These are phyloP conservation scores for Pisolithus microcarpus DNA, from an alignment of 768 basidiomycete species.

Conservation along the genomic window DNA sequence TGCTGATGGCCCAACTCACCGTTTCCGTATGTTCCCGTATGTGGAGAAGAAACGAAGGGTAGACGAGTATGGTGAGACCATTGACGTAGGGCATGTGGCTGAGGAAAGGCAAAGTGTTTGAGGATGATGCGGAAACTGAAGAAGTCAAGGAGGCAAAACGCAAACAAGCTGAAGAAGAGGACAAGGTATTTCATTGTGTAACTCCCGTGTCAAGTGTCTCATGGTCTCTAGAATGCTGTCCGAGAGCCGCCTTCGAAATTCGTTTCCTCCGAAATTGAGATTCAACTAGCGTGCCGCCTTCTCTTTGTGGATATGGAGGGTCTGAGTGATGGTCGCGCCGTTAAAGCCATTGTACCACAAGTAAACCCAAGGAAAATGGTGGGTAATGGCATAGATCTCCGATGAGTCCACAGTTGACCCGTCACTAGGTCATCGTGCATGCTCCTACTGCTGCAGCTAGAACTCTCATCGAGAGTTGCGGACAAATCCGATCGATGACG, in stretches of 20 bases:
- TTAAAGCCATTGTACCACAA: constrained; percentile 94
- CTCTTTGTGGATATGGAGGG: constrained; percentile 96
- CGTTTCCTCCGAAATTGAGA: constrained; percentile 63
- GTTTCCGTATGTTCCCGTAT: constrained; percentile 97
- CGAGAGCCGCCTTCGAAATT: constrained; percentile 91
- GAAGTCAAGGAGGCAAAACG: constrained; percentile 69
- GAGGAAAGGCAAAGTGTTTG: constrained; percentile 81
- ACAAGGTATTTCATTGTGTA: constrained; percentile 45
- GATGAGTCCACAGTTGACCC: background rate
- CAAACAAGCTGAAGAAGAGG: constrained; percentile 65
- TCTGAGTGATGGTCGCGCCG: constrained; percentile 90
- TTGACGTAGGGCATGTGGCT: constrained; percentile 97
- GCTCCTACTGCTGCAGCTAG: constrained; percentile 61
- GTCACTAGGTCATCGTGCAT: constrained; percentile 76
- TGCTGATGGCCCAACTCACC: constrained; percentile 57
- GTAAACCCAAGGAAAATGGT: constrained; percentile 96
- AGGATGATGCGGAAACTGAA: constrained; percentile 82
- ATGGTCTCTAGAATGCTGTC: constrained; percentile 50
- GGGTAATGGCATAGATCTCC: constrained; percentile 11
- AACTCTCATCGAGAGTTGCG: constrained; percentile 73
- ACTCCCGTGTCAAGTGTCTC: background rate
- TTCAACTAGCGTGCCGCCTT: constrained; percentile 79
- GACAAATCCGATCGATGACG: constrained; percentile 82
- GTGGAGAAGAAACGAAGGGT: constrained; percentile 88
- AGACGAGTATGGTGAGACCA: constrained; percentile 91